Percentiles rank a stretch among this genome's conserved stretches.
phyloP scores from a whole-genome alignment of 805 yeast species.

The Metschnikowia reukaufii region DNA sequence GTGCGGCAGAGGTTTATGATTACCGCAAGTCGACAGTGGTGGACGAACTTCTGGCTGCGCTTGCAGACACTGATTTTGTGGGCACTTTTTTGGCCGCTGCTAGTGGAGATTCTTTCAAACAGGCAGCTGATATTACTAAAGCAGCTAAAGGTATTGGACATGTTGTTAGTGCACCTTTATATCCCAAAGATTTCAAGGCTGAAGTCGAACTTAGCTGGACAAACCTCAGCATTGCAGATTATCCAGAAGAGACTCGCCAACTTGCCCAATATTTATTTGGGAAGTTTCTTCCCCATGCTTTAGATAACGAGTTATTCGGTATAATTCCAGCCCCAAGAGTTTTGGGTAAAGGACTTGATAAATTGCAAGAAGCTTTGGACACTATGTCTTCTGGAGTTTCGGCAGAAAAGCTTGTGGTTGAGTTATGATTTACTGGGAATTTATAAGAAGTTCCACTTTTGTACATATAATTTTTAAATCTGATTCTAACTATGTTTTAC shows the following conservation, averaged over 20 bases:
- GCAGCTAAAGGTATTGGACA: neutral
- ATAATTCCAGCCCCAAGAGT: slow-evolving; percentile 8
- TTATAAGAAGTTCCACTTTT: no score
- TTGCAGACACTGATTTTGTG: slow-evolving; percentile 9
- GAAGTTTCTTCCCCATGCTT: slow-evolving; percentile 6
- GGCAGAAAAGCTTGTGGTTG: slow-evolving; percentile 12
- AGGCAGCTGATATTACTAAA: slow-evolving; percentile 7
- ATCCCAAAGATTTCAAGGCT: slow-evolving; percentile 9
- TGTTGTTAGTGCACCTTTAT: slow-evolving; percentile 9
- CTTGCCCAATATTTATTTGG: slow-evolving; percentile 2
- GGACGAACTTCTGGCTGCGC: slow-evolving; percentile 3
- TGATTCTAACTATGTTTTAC: no score
- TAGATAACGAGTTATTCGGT: neutral
- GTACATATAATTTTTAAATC: no score
- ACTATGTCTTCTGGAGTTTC: slow-evolving; percentile 10
- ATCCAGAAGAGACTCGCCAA: slow-evolving; percentile 2
- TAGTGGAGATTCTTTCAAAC: slow-evolving; percentile 9
- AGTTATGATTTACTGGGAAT: no score
- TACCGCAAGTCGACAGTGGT: slow-evolving; percentile 8
- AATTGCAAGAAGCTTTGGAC: slow-evolving; percentile 8
- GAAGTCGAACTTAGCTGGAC: slow-evolving; percentile 7
- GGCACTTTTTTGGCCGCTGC: slow-evolving; percentile 16
- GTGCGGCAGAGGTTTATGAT: slow-evolving; percentile 11
- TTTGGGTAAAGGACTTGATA: slow-evolving; percentile 6
- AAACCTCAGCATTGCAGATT: slow-evolving; percentile 7